These are phyloP conservation scores for Akanthomyces dipterigenus DNA, from an alignment of 2,329 filamentous ascomycete species.

Conservation along the genomic window DNA sequence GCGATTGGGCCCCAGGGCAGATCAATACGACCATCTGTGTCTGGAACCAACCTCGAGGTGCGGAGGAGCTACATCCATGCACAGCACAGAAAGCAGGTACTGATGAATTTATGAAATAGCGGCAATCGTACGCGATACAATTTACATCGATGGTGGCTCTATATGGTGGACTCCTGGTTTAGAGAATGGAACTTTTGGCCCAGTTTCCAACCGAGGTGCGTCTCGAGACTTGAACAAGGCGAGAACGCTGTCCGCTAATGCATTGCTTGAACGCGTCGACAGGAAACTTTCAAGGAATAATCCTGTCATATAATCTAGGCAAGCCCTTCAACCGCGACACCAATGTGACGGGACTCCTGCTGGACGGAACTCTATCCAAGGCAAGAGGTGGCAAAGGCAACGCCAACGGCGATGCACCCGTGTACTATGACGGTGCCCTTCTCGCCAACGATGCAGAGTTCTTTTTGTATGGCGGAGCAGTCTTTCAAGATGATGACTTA, in stretches of 20 bases:
- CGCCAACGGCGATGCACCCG: slow-evolving; percentile 46
- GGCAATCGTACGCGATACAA: slow-evolving; percentile 51
- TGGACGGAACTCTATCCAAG: slow-evolving; percentile 38
- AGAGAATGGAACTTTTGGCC: slow-evolving; percentile 33
- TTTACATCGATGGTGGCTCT: slow-evolving; percentile 59
- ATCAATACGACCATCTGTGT: slow-evolving; percentile 53
- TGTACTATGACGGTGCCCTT: slow-evolving; percentile 56
- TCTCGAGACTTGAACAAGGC: too few relatives aligned
- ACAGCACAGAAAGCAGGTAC: too few relatives aligned
- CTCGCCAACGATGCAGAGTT: slow-evolving; percentile 58
- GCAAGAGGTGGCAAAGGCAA: slow-evolving; percentile 39
- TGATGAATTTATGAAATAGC: slow-evolving; percentile 29
- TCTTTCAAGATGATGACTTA: slow-evolving; percentile 29
- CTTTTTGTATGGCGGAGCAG: slow-evolving; percentile 55
- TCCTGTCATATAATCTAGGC: slow-evolving; percentile 54
- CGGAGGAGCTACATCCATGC: not conserved
- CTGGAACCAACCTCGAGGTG: slow-evolving; percentile 45
- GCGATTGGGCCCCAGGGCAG: slow-evolving; percentile 43
- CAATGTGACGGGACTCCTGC: slow-evolving; percentile 49
- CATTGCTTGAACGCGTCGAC: not conserved
- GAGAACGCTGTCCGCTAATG: slow-evolving; percentile 7
- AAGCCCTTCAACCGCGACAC: slow-evolving; percentile 42
- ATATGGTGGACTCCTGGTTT: slow-evolving; percentile 47
- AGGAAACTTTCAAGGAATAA: slow-evolving; percentile 46
- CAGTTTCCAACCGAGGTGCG: slow-evolving; percentile 33